A percentile compares a stretch with the other conserved stretches of the same genome.
Conservation (phyloP, 768 basidiomycete species). For the Floccularia luteovirens region DNA sequence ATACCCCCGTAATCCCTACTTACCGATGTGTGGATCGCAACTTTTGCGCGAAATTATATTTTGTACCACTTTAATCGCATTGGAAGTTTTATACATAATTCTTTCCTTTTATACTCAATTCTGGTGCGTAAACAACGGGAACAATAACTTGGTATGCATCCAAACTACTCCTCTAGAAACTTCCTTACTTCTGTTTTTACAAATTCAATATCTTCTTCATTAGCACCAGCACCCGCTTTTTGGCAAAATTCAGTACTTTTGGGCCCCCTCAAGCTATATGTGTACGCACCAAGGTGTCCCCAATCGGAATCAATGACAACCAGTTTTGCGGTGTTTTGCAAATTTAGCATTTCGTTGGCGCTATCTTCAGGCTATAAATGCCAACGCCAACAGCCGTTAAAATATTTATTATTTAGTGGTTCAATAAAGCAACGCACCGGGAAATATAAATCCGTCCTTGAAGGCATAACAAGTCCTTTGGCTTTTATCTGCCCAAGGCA, state of each 20-base stretch:
- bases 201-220: conserved; percentile 30
- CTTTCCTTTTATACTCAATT: too few relatives aligned
- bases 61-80: too few relatives aligned
- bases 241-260: neutral
- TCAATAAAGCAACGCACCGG: conserved; percentile 35
- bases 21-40: too few relatives aligned
- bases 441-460: conserved; percentile 54
- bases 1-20: too few relatives aligned
- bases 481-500: conserved; percentile 37
- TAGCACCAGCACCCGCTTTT: conserved; percentile 36
- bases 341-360: conserved; percentile 33
- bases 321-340: conserved; percentile 32
- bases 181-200: conserved; percentile 32
- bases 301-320: conserved; percentile 48
- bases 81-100: too few relatives aligned
- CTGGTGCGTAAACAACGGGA: too few relatives aligned
- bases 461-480: conserved; percentile 49
- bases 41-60: too few relatives aligned
- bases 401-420: neutral
- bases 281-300: conserved; percentile 45
- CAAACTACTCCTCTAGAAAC: conserved; percentile 29
- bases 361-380: conserved; percentile 44
- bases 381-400: conserved; percentile 1
- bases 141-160: too few relatives aligned
- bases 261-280: neutral